Evolutionary conservation across 306 rosid genomes (phyloP).

Genomic region (Gleditsia sinensis): DNA sequence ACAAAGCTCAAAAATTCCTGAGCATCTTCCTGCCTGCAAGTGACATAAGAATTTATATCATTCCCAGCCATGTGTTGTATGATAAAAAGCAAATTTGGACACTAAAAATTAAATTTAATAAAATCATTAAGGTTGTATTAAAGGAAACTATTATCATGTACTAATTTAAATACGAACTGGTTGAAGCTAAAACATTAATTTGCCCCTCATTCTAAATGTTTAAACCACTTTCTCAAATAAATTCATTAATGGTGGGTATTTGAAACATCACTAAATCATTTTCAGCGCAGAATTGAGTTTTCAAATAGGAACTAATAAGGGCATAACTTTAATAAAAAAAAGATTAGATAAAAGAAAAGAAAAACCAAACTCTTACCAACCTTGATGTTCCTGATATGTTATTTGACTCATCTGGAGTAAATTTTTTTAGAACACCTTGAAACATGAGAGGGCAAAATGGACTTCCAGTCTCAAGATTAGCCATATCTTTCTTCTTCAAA

Average conservation of each 20-base stretch:
- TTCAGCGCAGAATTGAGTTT: not conserved
- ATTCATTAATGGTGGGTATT: not conserved
- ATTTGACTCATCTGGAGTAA: constrained; percentile 73
- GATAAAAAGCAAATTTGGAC: too few relatives aligned
- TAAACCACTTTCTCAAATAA: not conserved
- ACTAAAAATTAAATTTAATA: too few relatives aligned
- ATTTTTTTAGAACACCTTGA: constrained; percentile 63
- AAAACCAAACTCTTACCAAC: constrained; percentile 47
- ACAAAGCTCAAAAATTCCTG: constrained; percentile 92
- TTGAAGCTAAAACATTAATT: too few relatives aligned
- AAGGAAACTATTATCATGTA: too few relatives aligned
- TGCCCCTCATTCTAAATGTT: not conserved
- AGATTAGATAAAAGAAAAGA: too few relatives aligned
- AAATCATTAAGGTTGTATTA: too few relatives aligned
- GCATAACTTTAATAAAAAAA: not conserved
- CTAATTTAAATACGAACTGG: not conserved
- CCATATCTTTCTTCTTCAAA: constrained; percentile 49
- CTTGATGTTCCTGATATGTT: constrained; percentile 79
- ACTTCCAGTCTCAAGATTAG: constrained; percentile 60
- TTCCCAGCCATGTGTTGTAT: not conserved
- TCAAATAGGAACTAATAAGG: not conserved
- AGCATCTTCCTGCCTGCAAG: constrained; percentile 88
- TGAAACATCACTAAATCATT: not conserved
- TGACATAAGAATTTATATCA: constrained; percentile 1
- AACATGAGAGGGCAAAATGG: constrained; percentile 84